Percentiles rank a stretch among this genome's conserved stretches.
Evolutionary conservation across 345 rosid species (phyloP).

Genomic region (Ricinus communis): DNA sequence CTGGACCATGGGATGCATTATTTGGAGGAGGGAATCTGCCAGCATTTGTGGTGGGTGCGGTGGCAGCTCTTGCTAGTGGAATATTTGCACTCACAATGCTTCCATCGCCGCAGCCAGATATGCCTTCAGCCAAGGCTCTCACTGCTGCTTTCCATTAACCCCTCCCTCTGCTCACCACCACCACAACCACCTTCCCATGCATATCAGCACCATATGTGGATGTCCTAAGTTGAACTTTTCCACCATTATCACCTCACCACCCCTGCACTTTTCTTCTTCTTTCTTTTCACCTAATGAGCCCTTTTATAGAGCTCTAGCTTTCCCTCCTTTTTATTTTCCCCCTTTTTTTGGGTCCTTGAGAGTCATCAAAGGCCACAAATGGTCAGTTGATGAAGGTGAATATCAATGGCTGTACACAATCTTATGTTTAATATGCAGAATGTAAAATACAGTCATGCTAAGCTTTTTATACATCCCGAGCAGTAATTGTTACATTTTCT

Average conservation of each 20-base stretch:
- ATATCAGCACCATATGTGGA: no score
- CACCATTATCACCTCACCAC: no score
- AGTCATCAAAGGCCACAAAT: slow-evolving; percentile 9
- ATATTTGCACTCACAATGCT: slow-evolving; percentile 55
- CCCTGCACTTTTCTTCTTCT: no score
- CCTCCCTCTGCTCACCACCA: neutral
- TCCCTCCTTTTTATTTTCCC: neutral
- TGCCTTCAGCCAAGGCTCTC: slow-evolving; percentile 19
- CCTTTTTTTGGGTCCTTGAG: neutral
- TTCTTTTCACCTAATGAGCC: neutral
- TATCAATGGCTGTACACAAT: slow-evolving; percentile 8
- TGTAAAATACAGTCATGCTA: neutral
- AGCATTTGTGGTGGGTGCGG: slow-evolving; percentile 65
- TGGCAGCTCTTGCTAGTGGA: slow-evolving; percentile 62
- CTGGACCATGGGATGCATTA: slow-evolving; percentile 69
- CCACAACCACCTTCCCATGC: neutral
- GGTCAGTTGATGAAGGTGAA: slow-evolving; percentile 2
- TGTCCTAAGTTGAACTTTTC: no score
- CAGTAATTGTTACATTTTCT: no score
- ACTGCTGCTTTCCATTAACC: slow-evolving; percentile 16
- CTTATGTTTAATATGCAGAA: neutral
- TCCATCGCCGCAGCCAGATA: slow-evolving; percentile 71
- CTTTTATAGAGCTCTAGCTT: neutral
- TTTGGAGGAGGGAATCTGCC: slow-evolving; percentile 89
- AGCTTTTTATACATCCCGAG: neutral